Percentiles rank a stretch among this genome's conserved stretches.
These are phyloP conservation scores for Codiaeum variegatum DNA, from an alignment of 441 rosid genomes.

Conservation along the genomic window DNA sequence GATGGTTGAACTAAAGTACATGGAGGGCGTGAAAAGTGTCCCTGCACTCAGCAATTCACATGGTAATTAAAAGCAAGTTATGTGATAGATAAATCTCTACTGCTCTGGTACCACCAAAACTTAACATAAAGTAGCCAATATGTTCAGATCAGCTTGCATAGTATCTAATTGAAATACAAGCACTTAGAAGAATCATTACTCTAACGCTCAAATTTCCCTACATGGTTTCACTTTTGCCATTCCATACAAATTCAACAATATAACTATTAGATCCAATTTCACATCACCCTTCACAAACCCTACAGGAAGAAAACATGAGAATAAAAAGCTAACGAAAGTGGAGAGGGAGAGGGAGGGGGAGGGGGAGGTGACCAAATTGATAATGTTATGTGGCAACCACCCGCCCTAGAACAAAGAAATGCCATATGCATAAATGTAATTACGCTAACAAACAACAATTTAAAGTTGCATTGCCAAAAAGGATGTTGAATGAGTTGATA, in stretches of 20 bases:
- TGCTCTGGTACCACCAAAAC: neutral
- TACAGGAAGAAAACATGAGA: neutral
- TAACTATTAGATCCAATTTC: neutral
- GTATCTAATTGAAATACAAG: neutral
- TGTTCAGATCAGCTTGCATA: neutral
- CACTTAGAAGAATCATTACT: neutral
- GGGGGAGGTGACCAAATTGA: neutral
- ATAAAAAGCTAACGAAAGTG: neutral
- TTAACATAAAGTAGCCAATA: neutral
- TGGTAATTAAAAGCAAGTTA: neutral
- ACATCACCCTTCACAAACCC: neutral
- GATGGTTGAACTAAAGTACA: slow-evolving; percentile 92
- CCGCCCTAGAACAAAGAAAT: neutral
- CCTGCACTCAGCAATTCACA: slow-evolving; percentile 54
- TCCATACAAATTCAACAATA: neutral
- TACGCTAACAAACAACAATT: slow-evolving; percentile 1
- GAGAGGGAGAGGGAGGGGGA: no score
- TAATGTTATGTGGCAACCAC: neutral
- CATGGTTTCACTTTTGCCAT: neutral
- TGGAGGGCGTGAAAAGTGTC: slow-evolving; percentile 85
- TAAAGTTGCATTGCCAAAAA: neutral
- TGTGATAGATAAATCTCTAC: neutral
- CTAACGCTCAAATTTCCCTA: neutral
- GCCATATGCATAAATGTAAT: slow-evolving; percentile 11
- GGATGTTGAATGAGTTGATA: neutral